These are phyloP conservation scores for Biscutella laevigata DNA, from an alignment of 441 rosid species.

Conservation along the genomic window DNA sequence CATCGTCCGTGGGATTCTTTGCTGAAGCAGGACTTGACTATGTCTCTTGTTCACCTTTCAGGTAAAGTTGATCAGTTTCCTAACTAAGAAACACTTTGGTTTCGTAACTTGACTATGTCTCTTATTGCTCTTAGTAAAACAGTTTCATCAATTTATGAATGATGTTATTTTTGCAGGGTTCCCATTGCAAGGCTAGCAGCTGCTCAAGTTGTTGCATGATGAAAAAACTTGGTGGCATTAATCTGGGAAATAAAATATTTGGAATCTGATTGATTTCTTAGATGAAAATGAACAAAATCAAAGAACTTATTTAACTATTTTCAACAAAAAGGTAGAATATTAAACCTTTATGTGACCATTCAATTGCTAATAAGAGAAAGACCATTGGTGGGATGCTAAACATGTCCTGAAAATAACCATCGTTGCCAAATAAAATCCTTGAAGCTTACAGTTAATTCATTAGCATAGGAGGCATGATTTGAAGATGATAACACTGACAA, in stretches of 20 bases:
- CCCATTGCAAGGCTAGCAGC: conserved; percentile 99
- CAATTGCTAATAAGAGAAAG: conserved; percentile 4
- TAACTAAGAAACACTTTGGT: neutral
- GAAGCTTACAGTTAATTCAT: too few relatives aligned
- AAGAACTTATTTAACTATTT: neutral
- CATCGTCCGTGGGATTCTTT: conserved; percentile 84
- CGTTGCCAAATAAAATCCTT: too few relatives aligned
- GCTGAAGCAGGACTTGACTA: conserved; percentile 84
- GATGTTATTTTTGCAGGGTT: conserved; percentile 40
- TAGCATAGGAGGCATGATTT: too few relatives aligned
- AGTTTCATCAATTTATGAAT: neutral
- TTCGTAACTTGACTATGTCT: too few relatives aligned
- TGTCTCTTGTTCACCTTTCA: conserved; percentile 95
- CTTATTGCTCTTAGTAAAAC: too few relatives aligned
- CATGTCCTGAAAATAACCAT: neutral
- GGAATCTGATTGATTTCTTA: neutral
- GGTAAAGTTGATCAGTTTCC: conserved; percentile 28
- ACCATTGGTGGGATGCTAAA: conserved; percentile 2
- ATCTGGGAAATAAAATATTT: conserved; percentile 14
- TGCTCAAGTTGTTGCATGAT: conserved; percentile 68
- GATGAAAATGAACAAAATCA: conserved; percentile 7
- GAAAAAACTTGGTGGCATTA: neutral
- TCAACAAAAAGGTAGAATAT: neutral
- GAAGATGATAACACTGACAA: neutral
- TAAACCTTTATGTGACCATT: conserved; percentile 2